phyloP scores from a whole-genome alignment of 805 yeast genomes.

The Hanseniaspora pseudoguilliermondii region DNA sequence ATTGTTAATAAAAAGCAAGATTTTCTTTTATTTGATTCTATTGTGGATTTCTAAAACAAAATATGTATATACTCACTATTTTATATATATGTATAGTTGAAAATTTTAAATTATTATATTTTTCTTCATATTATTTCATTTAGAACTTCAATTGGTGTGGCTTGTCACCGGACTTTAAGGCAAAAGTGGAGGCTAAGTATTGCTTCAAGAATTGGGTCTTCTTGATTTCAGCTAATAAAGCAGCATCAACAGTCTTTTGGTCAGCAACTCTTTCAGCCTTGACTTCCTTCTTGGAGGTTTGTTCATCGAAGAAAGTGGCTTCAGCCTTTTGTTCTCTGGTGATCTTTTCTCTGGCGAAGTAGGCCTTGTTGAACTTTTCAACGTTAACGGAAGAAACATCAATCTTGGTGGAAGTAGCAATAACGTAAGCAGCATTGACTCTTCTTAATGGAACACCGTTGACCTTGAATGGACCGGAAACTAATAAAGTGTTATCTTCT shows the following conservation, averaged over 20 bases:
- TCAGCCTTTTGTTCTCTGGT: constrained; percentile 74
- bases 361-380: constrained; percentile 81
- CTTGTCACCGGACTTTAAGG: constrained; percentile 94
- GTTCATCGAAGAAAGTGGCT: constrained; percentile 79
- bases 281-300: constrained; percentile 66
- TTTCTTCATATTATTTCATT: constrained; percentile 21
- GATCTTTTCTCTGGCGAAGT: constrained; percentile 92
- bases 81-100: constrained; percentile 13
- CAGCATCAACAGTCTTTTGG: constrained; percentile 90
- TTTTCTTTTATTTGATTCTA: constrained; percentile 8
- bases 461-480: constrained; percentile 98
- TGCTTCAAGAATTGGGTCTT: constrained; percentile 94
- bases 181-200: constrained; percentile 90
- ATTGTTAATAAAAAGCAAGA: too few species aligned
- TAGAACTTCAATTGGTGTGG: constrained; percentile 97
- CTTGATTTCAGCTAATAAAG: constrained; percentile 86
- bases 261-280: constrained; percentile 90
- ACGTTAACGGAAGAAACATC: constrained; percentile 68
- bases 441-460: constrained; percentile 99
- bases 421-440: constrained; percentile 96
- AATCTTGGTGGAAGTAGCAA: constrained; percentile 93
- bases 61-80: constrained; percentile 11
- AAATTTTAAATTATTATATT: not conserved
- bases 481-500: constrained; percentile 95
- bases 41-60: constrained; percentile 10